Evolutionary conservation across 169 alveolate species (phyloP).

Genomic region (Eimeria tenella): DNA sequence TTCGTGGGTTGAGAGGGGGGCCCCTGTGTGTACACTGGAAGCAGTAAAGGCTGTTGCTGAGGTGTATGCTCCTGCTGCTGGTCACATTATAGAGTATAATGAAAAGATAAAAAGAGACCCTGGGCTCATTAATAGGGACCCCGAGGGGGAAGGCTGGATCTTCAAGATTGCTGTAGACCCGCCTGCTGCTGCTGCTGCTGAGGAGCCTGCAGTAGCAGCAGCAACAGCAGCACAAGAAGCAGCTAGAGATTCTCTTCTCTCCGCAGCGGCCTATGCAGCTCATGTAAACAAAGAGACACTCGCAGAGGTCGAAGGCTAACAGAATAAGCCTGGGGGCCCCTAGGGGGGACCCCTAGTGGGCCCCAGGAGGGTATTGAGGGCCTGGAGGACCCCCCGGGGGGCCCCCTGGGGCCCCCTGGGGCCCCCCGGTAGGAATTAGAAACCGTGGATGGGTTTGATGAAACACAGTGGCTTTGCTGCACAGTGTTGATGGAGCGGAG

Average conservation of each 20-base stretch:
- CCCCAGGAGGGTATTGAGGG: no score
- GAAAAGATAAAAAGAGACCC: conserved; percentile 10
- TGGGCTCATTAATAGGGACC: conserved; percentile 3
- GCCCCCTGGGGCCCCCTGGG: no score
- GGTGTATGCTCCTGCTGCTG: conserved; percentile 61
- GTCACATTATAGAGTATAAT: conserved; percentile 12
- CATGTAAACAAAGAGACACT: background rate
- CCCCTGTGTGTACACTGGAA: conserved; percentile 63
- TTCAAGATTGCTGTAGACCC: conserved; percentile 24
- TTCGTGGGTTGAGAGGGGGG: conserved; percentile 18
- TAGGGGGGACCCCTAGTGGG: no score
- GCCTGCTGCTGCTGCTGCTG: background rate
- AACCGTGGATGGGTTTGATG: no score
- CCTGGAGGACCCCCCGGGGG: no score
- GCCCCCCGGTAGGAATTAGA: no score
- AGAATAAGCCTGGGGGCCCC: background rate
- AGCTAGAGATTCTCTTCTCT: background rate
- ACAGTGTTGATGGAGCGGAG: no score
- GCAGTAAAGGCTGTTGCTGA: conserved; percentile 70
- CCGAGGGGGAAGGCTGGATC: conserved; percentile 75
- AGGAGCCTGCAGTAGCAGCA: background rate
- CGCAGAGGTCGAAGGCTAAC: background rate
- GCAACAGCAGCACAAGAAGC: background rate
- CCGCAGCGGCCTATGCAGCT: conserved; percentile 26
- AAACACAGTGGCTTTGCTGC: no score